Base-by-base conservation (phyloP, 129 eudicot species). In the Arctium minus region DNA sequence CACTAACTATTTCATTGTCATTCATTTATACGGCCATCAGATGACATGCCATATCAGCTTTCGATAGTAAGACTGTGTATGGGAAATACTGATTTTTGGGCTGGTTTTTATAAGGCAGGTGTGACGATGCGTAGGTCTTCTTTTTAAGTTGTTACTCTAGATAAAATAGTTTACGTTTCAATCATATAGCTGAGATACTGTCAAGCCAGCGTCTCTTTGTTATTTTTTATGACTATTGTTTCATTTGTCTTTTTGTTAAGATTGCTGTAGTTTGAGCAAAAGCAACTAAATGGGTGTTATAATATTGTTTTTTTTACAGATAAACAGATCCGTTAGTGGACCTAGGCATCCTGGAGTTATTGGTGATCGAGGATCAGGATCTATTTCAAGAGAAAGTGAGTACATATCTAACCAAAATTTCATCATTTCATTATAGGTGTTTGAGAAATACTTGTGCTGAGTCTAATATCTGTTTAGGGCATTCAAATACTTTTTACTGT, bases 301-400 rank as follows among this genome's bases (percentile, higher is more conserved):
- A 7, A 17, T 3, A 33, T 40, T 27, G 15, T 73, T 74, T 67
- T 74, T 67, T 76, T 46, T 83, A 60, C 93, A 95, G 97, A 76
- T 95, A 64, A 95, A 92, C 89, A 92, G 90, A 88, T 88, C 85
- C 64, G 97, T 95, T 73, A 84, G 89, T 50, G 97, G 98, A 82
- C 94, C 97, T 64, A 89, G 89, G 72, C 90, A 89, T 86, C 97
- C 97, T 77, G 98, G 98, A 76, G 91, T 92, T 70, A 94, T 92
- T 75, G 97, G 97, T 2, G 98, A 92, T 88, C 89, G 92, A 64
- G 97, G 98, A 81, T 92, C 98, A 67, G 98, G 97, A 80, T 92
- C 97, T 44, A 89, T 92, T 87, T 94, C 96, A 33, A 91, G 98
- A 80, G 98, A 91, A 88, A 91, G 96, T 92, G 80, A 89, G 98